Base-by-base conservation (phyloP, 2,329 filamentous ascomycete genomes). In the Cadophora gregata region DNA sequence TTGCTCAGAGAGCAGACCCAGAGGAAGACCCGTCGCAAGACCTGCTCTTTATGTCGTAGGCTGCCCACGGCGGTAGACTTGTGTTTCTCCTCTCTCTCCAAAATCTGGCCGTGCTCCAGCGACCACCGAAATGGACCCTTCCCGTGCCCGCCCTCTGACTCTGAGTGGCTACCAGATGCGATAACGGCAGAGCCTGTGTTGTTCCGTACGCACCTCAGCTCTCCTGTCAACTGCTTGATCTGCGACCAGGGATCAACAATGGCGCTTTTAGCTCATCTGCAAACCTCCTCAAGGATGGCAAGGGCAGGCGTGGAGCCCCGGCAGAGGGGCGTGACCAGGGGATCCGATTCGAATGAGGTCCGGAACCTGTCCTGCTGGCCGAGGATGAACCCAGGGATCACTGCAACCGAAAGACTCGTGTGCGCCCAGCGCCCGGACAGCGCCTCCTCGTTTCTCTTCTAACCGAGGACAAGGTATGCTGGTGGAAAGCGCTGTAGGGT, bases 141-240 rank as follows among this genome's bases (percentile, higher is more conserved):
- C 31, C 38, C 27, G 27, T 29, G 25, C 51, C 27, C 45, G 33
- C 33, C 63, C 31, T 66, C 60, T 69, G 33, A 67, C 31, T 66
- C 60, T 69, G 33, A 67, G 62, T 67, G 68, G 68, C 69, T 69
- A 70, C 66, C 67, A 65, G 60, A 60, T 61, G 62, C 36, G 25
- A 53, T 48, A 19, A 21, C 24, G 60, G 56, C 36, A 62, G 48
- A 50, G 59, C 25, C 16, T 19, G 25, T 19, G 62, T 67, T 63
- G 27, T 65, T 64, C 55, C 63, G 51, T 66, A 29, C 64, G 27
- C 65, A 50, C 61, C 68, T 51, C 42, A 50, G 55, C 66, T 51
- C 67, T 71, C 70, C 66, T 74, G 72, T 72, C 73, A 75, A 67
- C 68, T 65, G 58, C 63, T 72, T 72, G 74, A 75, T 75, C 74